Conservation (phyloP, 352 stramenopile genomes). For the Phytophthora sansomeana region DNA sequence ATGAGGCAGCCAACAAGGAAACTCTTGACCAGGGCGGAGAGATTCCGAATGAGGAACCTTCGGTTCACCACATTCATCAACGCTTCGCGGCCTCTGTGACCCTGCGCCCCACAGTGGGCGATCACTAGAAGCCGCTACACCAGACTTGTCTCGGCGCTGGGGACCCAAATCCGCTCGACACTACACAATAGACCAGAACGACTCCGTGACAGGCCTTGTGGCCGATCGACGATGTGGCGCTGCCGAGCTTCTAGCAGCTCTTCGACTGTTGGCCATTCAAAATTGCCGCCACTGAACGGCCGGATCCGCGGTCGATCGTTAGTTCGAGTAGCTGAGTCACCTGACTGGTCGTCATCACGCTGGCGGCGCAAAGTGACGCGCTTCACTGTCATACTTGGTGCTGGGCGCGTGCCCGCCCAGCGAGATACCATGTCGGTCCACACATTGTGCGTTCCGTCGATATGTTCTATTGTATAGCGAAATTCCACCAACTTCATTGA, state of each 20-base stretch:
- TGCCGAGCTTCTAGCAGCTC: too few species aligned
- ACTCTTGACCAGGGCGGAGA: too few species aligned
- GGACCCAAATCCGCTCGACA: too few species aligned
- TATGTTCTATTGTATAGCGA: constrained; percentile 20
- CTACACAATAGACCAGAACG: too few species aligned
- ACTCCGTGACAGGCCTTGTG: too few species aligned
- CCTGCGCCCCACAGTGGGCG: constrained; percentile 1
- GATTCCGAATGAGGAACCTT: neutral
- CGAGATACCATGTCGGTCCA: constrained; percentile 5
- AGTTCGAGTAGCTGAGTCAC: too few species aligned
- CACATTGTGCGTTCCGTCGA: neutral
- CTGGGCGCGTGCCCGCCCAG: too few species aligned
- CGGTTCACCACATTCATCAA: constrained; percentile 4
- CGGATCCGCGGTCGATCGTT: neutral
- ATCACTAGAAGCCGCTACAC: constrained; percentile 13
- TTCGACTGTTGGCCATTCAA: constrained; percentile 15
- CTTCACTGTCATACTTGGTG: too few species aligned
- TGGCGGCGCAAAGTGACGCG: too few species aligned
- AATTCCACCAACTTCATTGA: constrained; percentile 17
- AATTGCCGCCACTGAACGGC: constrained; percentile 21
- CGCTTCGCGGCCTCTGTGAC: neutral
- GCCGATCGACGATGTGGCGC: too few species aligned
- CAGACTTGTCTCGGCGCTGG: too few species aligned
- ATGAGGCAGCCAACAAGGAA: neutral
- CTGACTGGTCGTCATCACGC: too few species aligned